Base-by-base conservation (phyloP, 2,329 filamentous ascomycete genomes). In the Immersiporthe knoxdaviesiana region DNA sequence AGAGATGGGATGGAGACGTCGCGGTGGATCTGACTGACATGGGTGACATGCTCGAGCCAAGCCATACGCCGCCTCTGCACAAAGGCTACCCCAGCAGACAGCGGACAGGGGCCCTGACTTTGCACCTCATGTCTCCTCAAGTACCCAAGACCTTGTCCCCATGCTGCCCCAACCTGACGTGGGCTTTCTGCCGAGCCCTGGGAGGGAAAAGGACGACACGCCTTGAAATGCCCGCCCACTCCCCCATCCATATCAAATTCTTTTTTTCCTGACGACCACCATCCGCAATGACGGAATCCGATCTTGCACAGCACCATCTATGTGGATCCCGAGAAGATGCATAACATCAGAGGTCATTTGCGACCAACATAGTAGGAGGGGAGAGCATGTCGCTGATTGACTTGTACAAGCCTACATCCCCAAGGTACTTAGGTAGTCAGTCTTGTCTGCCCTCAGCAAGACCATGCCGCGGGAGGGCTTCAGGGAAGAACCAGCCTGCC, bases 61-160 rank as follows among this genome's bases (percentile, higher is more conserved):
- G 50, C 66, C 63, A 60, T 69, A 65, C 68, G 66, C 66, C 66
- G 67, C 69, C 69, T 67, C 69, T 70, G 69, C 66, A 70, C 67
- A 65, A 71, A 65, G 67, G 35, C 64, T 64, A 69, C 69, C 69
- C 63, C 64, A 61, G 69, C 59, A 62, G 54, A 44, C 60, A 68
- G 44, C n/a, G 27, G 11, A 52, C 65, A 50, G 41, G 58, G 65
- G 62, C 41, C 56, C 61, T 58, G 44, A 30, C 59, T 47, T 32
- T 56, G 52, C 52, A 56, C 14, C 24, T n/a, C 47, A 37, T 41
- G 56, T 59, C 61, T 30, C 37, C 39, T 21, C 39, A 50, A 8
- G 61, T 63, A 41, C 61, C n/a, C 18, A n/a, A 10, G 30, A 47
- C 37, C 39, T 47, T 27, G 61, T 30, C 27, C 41, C 32, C 39